Base-by-base conservation (phyloP, 2,329 filamentous ascomycete genomes). In the Aureobasidium sp. region DNA sequence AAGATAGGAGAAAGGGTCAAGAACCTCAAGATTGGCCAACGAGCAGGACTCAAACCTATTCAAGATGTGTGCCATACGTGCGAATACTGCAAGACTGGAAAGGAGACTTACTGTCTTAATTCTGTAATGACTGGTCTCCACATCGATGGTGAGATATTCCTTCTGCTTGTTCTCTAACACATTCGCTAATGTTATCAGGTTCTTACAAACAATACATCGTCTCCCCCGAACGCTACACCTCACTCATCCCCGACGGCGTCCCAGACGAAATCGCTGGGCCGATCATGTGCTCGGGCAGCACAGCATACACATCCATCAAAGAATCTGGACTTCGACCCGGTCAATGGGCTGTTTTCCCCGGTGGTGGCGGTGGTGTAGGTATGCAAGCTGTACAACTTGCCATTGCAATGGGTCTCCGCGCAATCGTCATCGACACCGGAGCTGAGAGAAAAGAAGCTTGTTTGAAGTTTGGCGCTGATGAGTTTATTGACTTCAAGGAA, bases 181-280 rank as follows among this genome's bases (percentile, higher is more conserved):
- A n/a, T n/a, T n/a, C n/a, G n/a, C n/a, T n/a, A n/a, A n/a, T n/a
- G n/a, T n/a, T n/a, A n/a, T n/a, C n/a, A n/a, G n/a, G n/a, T 38
- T 90, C 91, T 48, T 98, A 98, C 87, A 95, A 98, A 84, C 90
- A 97, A 84, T 98, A 97, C n/a, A n/a, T n/a, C n/a, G n/a, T n/a
- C n/a, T n/a, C n/a, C n/a, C n/a, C n/a, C n/a, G n/a, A n/a, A n/a
- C n/a, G n/a, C n/a, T n/a, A n/a, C n/a, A n/a, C n/a, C n/a, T n/a
- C 20, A 87, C 91, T 68, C 84, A n/a, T 89, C 67, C 89, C 97
- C 51, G 94, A 95, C 75, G 89, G 89, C 60, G 86, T 97, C 66
- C 88, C 93, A 2, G n/a, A n/a, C n/a, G n/a, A n/a, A n/a, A n/a
- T n/a, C n/a, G n/a, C n/a, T n/a, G n/a, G n/a, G n/a, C 94, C 94